Conservation (phyloP, 768 basidiomycete genomes). For the Rickenella mellea region DNA sequence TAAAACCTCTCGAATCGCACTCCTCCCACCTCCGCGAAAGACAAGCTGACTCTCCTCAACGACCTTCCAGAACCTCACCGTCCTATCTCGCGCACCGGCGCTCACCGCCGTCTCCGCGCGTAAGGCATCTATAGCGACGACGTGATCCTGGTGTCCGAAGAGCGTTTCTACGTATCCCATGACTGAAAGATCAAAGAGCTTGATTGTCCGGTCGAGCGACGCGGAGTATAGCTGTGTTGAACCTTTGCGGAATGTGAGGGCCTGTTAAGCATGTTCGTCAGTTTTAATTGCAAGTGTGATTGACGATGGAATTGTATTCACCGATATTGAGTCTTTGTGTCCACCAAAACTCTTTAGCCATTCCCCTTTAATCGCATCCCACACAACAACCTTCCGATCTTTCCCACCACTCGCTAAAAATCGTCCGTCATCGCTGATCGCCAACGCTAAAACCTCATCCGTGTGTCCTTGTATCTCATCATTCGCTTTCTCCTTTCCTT, state of each 20-base stretch:
- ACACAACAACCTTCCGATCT: conserved; percentile 75
- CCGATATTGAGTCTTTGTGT: conserved; percentile 59
- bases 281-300: neutral
- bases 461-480: conserved; percentile 61
- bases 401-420: conserved; percentile 81
- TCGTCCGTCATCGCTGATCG: conserved; percentile 77
- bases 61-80: conserved; percentile 92
- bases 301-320: conserved; percentile 28
- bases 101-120: conserved; percentile 79
- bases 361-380: conserved; percentile 66
- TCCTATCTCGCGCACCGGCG: conserved; percentile 85
- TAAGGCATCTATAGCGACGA: conserved; percentile 70
- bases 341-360: conserved; percentile 83
- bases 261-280: conserved; percentile 25
- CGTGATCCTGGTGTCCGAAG: conserved; percentile 92
- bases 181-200: conserved; percentile 74
- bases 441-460: conserved; percentile 77
- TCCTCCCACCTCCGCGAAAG: conserved; percentile 90
- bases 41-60: conserved; percentile 92
- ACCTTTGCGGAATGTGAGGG: conserved; percentile 67
- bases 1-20: conserved; percentile 66
- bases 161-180: conserved; percentile 94
- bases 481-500: conserved; percentile 31
- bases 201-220: conserved; percentile 82
- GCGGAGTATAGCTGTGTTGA: conserved; percentile 67